These are phyloP conservation scores for Lentithecium fluviatile DNA, from an alignment of 495 filamentous ascomycete genomes.

Conservation along the genomic window DNA sequence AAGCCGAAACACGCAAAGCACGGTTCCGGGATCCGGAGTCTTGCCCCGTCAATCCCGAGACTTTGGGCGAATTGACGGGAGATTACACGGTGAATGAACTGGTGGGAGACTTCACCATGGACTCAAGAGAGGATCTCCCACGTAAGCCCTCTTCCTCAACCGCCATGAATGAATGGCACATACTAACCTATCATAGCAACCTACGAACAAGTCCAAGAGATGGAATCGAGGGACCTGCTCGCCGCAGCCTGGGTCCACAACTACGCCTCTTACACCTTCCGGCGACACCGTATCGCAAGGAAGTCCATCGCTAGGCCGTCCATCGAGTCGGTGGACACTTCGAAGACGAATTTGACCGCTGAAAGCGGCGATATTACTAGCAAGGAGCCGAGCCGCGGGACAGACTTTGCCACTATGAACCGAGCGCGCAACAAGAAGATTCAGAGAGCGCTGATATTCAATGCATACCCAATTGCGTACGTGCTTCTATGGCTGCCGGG, in stretches of 20 bases:
- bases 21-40: not conserved
- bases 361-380: not conserved
- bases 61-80: constrained; percentile 3
- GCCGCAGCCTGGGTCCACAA: constrained; percentile 1
- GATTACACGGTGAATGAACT: not conserved
- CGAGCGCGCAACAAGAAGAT: not conserved
- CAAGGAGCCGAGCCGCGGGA: not conserved
- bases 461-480: constrained; percentile 6
- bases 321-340: not conserved
- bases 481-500: constrained; percentile 7
- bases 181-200: not conserved
- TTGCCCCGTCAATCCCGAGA: not conserved
- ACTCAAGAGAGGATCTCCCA: not conserved
- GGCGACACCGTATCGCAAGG: not conserved
- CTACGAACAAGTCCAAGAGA: not conserved
- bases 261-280: not conserved
- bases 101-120: not conserved
- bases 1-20: not conserved
- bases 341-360: too few relatives aligned
- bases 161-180: too few relatives aligned
- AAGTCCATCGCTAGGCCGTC: too few relatives aligned
- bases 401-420: not conserved
- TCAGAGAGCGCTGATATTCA: not conserved
- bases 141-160: not conserved
- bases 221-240: constrained; percentile 4